phyloP scores from a whole-genome alignment of 768 basidiomycete genomes.

The Kwoniella heveanensis region DNA sequence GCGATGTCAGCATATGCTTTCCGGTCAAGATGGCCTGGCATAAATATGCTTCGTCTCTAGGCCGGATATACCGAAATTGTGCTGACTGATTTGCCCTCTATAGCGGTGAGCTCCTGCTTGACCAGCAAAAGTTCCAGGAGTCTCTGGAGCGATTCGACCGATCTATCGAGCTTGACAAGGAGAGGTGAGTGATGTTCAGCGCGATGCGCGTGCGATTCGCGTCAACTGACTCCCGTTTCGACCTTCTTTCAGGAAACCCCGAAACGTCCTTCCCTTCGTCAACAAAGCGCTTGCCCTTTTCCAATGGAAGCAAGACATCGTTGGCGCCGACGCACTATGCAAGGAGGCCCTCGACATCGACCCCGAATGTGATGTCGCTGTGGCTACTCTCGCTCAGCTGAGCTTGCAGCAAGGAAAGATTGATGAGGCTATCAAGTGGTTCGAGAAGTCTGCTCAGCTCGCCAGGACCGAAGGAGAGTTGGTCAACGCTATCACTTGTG shows the following conservation, averaged over 20 bases:
- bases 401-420: conserved; percentile 87
- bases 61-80: neutral
- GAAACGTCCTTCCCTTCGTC: conserved; percentile 87
- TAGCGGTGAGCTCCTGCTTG: conserved; percentile 91
- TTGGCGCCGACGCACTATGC: conserved; percentile 76
- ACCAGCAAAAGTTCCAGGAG: conserved; percentile 84
- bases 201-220: too few relatives aligned
- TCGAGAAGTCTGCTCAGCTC: conserved; percentile 77
- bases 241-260: conserved; percentile 34
- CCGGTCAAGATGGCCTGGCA: too few relatives aligned
- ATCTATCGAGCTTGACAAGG: conserved; percentile 82
- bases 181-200: conserved; percentile 68
- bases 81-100: neutral
- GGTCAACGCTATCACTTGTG: conserved; percentile 56
- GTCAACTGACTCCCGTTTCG: too few relatives aligned
- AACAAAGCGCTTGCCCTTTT: conserved; percentile 97
- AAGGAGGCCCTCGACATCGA: conserved; percentile 85
- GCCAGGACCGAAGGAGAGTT: conserved; percentile 90
- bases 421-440: conserved; percentile 80
- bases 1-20: neutral
- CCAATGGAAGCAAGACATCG: conserved; percentile 91
- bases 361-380: conserved; percentile 91
- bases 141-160: conserved; percentile 84
- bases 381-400: conserved; percentile 92
- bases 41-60: neutral